These are phyloP conservation scores for Talaromyces trachyspermus DNA, from an alignment of 495 filamentous ascomycete genomes.

Conservation along the genomic window DNA sequence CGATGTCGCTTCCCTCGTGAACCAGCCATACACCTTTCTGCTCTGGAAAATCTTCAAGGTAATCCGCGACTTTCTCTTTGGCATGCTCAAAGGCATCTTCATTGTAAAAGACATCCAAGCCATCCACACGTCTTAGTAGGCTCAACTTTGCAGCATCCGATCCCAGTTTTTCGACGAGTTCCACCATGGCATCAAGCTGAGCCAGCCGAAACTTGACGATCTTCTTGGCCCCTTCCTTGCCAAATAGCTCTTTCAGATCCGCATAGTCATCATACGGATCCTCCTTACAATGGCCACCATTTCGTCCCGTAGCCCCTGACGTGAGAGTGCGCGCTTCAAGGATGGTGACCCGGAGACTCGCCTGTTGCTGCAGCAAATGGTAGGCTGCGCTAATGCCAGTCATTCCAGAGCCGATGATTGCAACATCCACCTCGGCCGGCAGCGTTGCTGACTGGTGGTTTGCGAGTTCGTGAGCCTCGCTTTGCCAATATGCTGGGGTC, in stretches of 20 bases:
- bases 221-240: constrained; percentile 18
- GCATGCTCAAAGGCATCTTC: not conserved
- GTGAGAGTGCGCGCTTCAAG: constrained; percentile 72
- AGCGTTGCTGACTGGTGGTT: constrained; percentile 35
- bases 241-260: constrained; percentile 15
- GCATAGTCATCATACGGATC: constrained; percentile 25
- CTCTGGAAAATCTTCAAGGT: constrained; percentile 28
- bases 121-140: constrained; percentile 6
- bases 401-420: constrained; percentile 64
- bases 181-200: constrained; percentile 19
- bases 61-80: constrained; percentile 13
- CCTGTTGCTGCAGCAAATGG: constrained; percentile 35
- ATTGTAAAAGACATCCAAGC: constrained; percentile 3
- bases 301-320: constrained; percentile 66
- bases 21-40: constrained; percentile 12
- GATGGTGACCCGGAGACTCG: constrained; percentile 48
- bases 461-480: constrained; percentile 45
- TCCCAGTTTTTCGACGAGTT: constrained; percentile 18
- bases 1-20: constrained; percentile 19
- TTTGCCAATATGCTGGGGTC: constrained; percentile 60
- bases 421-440: constrained; percentile 40
- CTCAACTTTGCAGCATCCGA: constrained; percentile 5
- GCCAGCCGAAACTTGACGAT: constrained; percentile 26
- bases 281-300: constrained; percentile 33
- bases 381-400: constrained; percentile 55